phyloP scores from a whole-genome alignment of 345 rosid genomes.

The Syzygium grande region DNA sequence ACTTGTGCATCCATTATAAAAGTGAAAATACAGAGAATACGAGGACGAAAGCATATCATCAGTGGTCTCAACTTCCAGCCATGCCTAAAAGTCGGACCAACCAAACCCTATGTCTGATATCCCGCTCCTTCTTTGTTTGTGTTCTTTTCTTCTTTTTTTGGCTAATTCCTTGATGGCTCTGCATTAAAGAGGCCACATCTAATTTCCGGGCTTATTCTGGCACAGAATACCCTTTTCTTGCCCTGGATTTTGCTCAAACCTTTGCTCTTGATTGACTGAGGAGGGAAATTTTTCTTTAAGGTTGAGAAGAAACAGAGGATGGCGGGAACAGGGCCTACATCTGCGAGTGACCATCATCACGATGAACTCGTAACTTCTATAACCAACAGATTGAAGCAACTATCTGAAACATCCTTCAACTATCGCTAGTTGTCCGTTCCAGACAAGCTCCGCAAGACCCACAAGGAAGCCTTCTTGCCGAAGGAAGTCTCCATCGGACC shows the following conservation, averaged over 20 bases:
- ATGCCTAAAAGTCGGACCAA: not conserved
- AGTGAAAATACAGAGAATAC: too few species aligned
- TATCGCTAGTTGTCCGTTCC: not conserved
- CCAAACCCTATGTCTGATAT: not conserved
- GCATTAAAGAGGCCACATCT: not conserved
- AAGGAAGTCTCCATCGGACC: not conserved
- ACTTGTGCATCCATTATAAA: too few species aligned
- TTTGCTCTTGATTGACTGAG: not conserved
- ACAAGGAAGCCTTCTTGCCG: not conserved
- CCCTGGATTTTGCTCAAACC: not conserved
- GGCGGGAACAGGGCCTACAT: not conserved
- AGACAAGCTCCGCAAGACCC: not conserved
- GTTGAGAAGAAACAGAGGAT: not conserved
- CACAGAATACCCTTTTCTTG: not conserved
- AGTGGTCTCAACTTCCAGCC: too few species aligned
- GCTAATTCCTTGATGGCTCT: not conserved
- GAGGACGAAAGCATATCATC: too few species aligned
- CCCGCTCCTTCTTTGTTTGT: not conserved
- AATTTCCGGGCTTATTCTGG: not conserved
- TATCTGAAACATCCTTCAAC: not conserved
- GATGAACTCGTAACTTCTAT: not conserved
- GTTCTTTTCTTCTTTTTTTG: accelerated
- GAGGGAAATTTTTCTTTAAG: not conserved
- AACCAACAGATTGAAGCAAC: not conserved
- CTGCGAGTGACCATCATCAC: not conserved